Evolutionary conservation across 192 early-diverging fungal species (phyloP), one percentile per base, ranked within the genome.

Genomic region (Coemansia sp.): DNA sequence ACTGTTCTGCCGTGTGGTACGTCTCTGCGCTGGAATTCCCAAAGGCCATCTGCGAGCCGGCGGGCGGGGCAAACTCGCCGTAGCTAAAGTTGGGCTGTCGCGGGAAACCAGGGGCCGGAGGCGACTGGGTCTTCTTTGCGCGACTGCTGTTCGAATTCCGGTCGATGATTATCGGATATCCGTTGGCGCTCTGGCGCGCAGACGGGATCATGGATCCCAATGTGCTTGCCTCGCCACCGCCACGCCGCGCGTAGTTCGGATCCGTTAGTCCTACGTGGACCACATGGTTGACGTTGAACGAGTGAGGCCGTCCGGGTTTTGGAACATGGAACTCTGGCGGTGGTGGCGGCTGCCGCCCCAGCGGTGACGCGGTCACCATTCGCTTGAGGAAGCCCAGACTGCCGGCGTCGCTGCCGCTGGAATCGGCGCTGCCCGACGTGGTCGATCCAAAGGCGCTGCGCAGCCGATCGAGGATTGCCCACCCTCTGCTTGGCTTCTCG

Each of bases 1-100:
- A 72, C 55, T 72, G 75, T 34, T 72, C 67, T 5, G 75, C 75
- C 0, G 75, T 79, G 37, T 65, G 65, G 60, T 72, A 79, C 23
- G 75, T 79, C 14, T 79, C 75, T 15, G 62, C 37, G 62, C 75
- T 79, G 42, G 30, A 41, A 38, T 68, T 72, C 1, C 66, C 70
- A 4, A 58, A 59, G 11, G 59, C 50, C 19, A 38, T 29, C 36
- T 67, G 69, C 17, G 65, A 62, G 47, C 19, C 56, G 28, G 27
- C 62, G 45, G 60, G 45, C 2, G 68, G 69, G 4, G 61, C 68
- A 64, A 77, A 77, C 28, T 77, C 74, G 50, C 74, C 74, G 19
- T 71, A 77, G 61, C 74, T 47, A 34, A 70, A 64, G 20, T 60
- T 60, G 7, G 65, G 65, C 36, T 62, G 61, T 2, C 65, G 57